A percentile compares a stretch with the other conserved stretches of the same genome.
Conservation (phyloP, 345 rosid genomes). For the Brassica juncea region DNA sequence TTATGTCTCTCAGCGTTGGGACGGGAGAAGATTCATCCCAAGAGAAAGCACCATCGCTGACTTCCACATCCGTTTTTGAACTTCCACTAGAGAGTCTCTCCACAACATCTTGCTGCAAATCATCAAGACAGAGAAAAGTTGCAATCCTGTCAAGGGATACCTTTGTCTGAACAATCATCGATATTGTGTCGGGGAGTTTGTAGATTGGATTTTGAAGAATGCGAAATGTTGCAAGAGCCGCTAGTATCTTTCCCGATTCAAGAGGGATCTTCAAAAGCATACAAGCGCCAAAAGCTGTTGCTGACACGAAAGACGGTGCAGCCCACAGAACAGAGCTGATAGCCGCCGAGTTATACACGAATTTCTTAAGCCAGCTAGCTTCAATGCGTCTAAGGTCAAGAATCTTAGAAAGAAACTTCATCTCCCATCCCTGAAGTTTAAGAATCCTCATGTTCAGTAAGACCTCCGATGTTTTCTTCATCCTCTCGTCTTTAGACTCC, state of each 20-base stretch:
- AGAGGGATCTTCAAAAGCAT: conserved; percentile 60
- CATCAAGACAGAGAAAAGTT: conserved; percentile 59
- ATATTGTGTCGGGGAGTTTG: conserved; percentile 61
- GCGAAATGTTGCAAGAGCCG: conserved; percentile 71
- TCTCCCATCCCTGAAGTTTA: conserved; percentile 74
- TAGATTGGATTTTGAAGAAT: conserved; percentile 65
- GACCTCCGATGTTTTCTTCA: conserved; percentile 68
- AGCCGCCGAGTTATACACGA: conserved; percentile 49
- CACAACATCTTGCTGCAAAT: conserved; percentile 50
- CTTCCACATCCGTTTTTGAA: conserved; percentile 48
- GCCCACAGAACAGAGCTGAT: conserved; percentile 58
- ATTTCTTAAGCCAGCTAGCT: conserved; percentile 62
- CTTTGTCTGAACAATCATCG: conserved; percentile 66
- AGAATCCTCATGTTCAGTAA: conserved; percentile 72
- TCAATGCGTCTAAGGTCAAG: conserved; percentile 50
- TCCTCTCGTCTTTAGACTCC: conserved; percentile 64
- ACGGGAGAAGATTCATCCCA: conserved; percentile 54
- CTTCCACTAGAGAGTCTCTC: conserved; percentile 49
- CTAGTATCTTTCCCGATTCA: conserved; percentile 67
- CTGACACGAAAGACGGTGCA: conserved; percentile 66
- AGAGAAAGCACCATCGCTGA: conserved; percentile 53
- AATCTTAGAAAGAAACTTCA: conserved; percentile 59
- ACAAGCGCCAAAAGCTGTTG: conserved; percentile 62
- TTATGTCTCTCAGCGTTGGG: conserved; percentile 55
- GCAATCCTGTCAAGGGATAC: conserved; percentile 71